Base-by-base conservation (phyloP, 257 asterid species). In the Asclepias syriaca region DNA sequence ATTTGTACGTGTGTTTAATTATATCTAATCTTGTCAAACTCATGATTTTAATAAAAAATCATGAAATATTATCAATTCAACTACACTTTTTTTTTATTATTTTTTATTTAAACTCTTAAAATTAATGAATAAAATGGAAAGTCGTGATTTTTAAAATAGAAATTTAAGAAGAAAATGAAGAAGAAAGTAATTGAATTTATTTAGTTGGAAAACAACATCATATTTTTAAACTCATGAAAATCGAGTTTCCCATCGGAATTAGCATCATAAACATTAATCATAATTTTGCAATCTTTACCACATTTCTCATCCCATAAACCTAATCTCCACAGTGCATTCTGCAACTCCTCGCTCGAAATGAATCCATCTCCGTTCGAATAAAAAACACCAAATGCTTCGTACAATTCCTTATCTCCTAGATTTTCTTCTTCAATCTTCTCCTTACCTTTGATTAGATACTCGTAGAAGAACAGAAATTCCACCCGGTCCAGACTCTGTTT, bases 181-280 rank as follows among this genome's bases (percentile, higher is more conserved):
- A 43, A 43, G 48, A 43, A 43, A 6, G 10, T 1, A 7, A 7
- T 43, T 43, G 9, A 43, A 43, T 43, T 43, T 43, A 43, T 43
- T 43, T 43, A 43, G 11, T 43, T 8, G 48, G 21, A 61, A 61
- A 61, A 4, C 16, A 61, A 61, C 96, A 90, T 88, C 96, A 90
- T 88, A 32, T 84, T 82, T 87, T 86, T 88, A 32, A 88, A 90
- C 88, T 90, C 96, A 0, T 76, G 74, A 16, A 90, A 87, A 80
- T 90, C 96, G 69, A 90, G 79, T 39, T 80, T 81, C 6, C 95
- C 97, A 50, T 90, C 97, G 1, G 85, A 79, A n/a, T 90, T 90
- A 63, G 77, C 73, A 24, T 88, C 96, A 40, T 78, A 90, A 19
- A 61, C 84, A 2, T 79, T 50, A 40, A 90, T 90, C 93, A 90